phyloP scores from a whole-genome alignment of 805 yeast genomes.

The Hanseniaspora clermontiae region DNA sequence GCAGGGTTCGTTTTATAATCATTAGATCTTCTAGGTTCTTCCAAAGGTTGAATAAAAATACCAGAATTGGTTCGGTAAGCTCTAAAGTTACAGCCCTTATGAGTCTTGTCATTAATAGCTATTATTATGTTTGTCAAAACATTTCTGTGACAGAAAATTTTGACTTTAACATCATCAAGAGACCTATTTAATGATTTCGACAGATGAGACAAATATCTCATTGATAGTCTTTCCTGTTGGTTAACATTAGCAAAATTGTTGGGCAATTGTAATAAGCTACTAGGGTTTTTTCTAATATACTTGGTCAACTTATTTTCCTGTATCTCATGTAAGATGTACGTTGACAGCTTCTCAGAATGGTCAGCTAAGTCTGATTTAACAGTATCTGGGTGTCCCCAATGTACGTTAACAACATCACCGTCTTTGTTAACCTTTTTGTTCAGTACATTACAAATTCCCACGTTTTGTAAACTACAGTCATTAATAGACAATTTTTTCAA shows the following conservation, averaged over 20 bases:
- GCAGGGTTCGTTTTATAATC: neutral
- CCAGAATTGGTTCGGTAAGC: neutral
- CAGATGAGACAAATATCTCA: neutral
- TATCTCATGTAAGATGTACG: neutral
- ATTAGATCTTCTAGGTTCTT: neutral
- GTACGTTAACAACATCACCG: neutral
- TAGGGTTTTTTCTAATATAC: neutral
- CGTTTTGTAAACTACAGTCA: neutral
- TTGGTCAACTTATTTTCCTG: neutral
- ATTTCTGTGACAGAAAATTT: slow-evolving; percentile 6
- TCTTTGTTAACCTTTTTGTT: neutral
- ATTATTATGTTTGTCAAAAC: slow-evolving; percentile 7
- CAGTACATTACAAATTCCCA: neutral
- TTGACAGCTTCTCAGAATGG: neutral
- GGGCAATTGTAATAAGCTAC: neutral
- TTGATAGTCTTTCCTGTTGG: slow-evolving; percentile 8
- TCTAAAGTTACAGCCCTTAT: neutral
- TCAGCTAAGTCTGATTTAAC: neutral
- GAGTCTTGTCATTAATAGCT: neutral
- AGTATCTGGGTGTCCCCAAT: neutral
- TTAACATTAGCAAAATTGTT: neutral
- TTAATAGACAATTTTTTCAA: neutral
- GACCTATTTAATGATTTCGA: neutral
- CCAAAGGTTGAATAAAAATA: slow-evolving; percentile 8
- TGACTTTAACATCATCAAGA: neutral